Conservation (phyloP, 2,329 filamentous ascomycete species). For the Aureobasidium vineae region DNA sequence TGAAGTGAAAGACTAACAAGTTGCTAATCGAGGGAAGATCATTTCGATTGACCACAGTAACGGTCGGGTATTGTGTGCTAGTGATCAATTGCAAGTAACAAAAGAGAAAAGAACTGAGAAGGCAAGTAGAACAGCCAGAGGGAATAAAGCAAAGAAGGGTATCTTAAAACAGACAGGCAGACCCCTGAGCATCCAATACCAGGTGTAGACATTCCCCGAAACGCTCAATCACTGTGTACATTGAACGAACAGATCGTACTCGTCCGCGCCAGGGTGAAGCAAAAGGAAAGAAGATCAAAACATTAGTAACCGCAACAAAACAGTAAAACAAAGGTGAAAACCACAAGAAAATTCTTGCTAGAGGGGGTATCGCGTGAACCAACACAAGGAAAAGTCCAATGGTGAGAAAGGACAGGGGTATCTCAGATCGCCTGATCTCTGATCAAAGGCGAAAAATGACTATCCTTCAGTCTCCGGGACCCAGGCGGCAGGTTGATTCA, state of each 20-base stretch:
- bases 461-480: constrained; percentile 26
- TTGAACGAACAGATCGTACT: constrained; percentile 1
- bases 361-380: constrained; percentile 20
- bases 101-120: neutral
- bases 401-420: constrained; percentile 21
- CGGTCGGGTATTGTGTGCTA: constrained; percentile 24
- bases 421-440: constrained; percentile 25
- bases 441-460: constrained; percentile 22
- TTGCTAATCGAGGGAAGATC: constrained; percentile 5
- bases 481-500: constrained; percentile 21
- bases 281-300: neutral
- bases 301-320: constrained; percentile 7
- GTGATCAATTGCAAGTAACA: neutral
- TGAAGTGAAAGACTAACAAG: neutral
- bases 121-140: neutral
- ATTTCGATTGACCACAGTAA: constrained; percentile 7
- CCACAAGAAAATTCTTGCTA: neutral
- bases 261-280: neutral
- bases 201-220: neutral
- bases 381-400: constrained; percentile 26
- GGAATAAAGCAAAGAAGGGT: constrained; percentile 22
- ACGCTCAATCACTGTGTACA: constrained; percentile 6
- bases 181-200: constrained; percentile 4
- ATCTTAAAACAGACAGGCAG: constrained; percentile 23
- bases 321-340: neutral